Evolutionary conservation across 176 grass and related monocot species (phyloP).

Genomic region (Eragrostis nindensis): DNA sequence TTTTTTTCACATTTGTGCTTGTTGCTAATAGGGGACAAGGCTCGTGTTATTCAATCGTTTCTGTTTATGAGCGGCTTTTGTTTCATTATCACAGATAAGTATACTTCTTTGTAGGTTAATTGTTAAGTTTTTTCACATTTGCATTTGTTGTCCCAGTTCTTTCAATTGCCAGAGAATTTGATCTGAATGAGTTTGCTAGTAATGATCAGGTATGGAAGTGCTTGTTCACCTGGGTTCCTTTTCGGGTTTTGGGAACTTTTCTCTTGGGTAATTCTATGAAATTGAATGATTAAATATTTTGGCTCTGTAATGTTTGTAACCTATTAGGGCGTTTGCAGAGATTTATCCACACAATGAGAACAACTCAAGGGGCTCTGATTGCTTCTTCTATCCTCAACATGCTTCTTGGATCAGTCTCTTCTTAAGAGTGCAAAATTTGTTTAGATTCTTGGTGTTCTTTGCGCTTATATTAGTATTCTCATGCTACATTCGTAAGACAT

Average conservation of each 20-base stretch:
- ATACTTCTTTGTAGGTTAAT: slow-evolving; percentile 89
- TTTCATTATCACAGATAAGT: slow-evolving; percentile 89
- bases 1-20: slow-evolving; percentile 37
- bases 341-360: slow-evolving; percentile 87
- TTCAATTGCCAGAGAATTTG: slow-evolving; percentile 78
- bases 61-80: slow-evolving; percentile 96
- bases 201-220: slow-evolving; percentile 65
- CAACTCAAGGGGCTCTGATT: slow-evolving; percentile 90
- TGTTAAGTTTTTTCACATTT: slow-evolving; percentile 88
- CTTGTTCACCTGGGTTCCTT: background rate
- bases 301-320: slow-evolving; percentile 34
- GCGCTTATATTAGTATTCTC: background rate
- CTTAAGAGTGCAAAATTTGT: slow-evolving; percentile 2
- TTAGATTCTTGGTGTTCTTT: background rate
- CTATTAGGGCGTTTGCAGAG: slow-evolving; percentile 65
- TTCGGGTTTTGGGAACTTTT: background rate
- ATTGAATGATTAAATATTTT: slow-evolving; percentile 30
- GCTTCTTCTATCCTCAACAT: slow-evolving; percentile 89
- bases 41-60: slow-evolving; percentile 84
- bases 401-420: slow-evolving; percentile 71
- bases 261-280: slow-evolving; percentile 10
- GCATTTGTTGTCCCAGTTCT: slow-evolving; percentile 82
- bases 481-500: slow-evolving; percentile 12
- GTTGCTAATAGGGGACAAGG: slow-evolving; percentile 78
- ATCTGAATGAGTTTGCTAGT: slow-evolving; percentile 27